Base-by-base conservation (phyloP, 2,329 filamentous ascomycete species). In the Hymenoscyphus salicellus region DNA sequence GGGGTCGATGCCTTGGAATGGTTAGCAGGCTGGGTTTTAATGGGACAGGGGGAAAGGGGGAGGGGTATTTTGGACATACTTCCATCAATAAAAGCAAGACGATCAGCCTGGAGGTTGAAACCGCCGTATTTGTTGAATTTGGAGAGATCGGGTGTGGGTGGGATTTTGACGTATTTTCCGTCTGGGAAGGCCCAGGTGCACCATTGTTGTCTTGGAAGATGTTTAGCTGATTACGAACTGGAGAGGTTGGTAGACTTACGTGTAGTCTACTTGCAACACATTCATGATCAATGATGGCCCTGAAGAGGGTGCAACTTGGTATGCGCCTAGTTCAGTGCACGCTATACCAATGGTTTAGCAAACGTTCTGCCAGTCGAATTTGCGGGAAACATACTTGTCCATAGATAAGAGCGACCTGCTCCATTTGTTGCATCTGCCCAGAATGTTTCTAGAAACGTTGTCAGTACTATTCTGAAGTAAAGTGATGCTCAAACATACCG, bases 111-210 rank as follows among this genome's bases (percentile, higher is more conserved):
- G 59, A 84, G 74, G 65, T 80, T 74, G 68, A 79, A 81, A 2
- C 78, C 80, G 4, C 82, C 82, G 66, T 82, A 84, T 49, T 73
- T 73, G 64, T 82, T 81, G 72, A 79, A 80, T 8, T 72, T 69
- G 2, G 72, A 70, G 3, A 81, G 67, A 61, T 82, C 76, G 0
- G 82, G 82, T 0, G 74, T 77, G 0, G 76, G 46, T 0, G 82
- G 80, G 26, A 84, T 78, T 33, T 70, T 68, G 67, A 81, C 83
- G 72, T 79, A 77, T 30, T 76, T 61, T 0, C 82, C 82, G 0
- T 75, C 65, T 0, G 81, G 79, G 67, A 84, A 85, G 0, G 82
- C 81, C 81, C 82, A 82, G n/a, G 70, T 78, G 68, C 83, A 84
- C 82, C 82, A 84, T 72, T 84, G 68, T 69, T 72, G 70, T 2